Evolutionary conservation across 2,329 filamentous ascomycete genomes (phyloP).

Genomic region (Mollisia scopiformis): DNA sequence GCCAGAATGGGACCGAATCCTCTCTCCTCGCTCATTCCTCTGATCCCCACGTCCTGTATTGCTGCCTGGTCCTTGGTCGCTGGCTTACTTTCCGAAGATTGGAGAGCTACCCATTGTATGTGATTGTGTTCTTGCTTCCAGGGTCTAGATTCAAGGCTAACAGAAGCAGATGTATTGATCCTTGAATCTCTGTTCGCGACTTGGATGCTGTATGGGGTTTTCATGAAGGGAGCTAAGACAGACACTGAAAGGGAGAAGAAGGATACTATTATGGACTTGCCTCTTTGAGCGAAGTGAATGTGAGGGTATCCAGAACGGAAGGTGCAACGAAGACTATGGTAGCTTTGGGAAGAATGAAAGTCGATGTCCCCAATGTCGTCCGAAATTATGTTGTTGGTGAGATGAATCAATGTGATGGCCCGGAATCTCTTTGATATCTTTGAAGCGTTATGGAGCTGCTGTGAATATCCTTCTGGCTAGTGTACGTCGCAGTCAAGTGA

Average conservation of each 20-base stretch:
- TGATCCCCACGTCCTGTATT: too few relatives aligned
- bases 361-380: neutral
- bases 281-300: neutral
- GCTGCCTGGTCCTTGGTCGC: neutral
- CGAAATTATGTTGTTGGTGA: too few relatives aligned
- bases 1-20: neutral
- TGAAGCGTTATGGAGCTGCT: too few relatives aligned
- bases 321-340: neutral
- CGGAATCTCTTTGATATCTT: too few relatives aligned
- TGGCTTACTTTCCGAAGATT: neutral
- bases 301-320: neutral
- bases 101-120: neutral
- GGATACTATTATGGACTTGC: neutral
- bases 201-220: neutral
- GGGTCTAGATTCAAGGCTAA: neutral
- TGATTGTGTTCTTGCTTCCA: neutral
- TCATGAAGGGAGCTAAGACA: neutral
- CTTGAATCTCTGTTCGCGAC: neutral
- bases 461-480: too few relatives aligned
- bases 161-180: neutral
- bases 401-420: too few relatives aligned
- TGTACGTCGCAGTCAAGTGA: too few relatives aligned
- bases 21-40: neutral
- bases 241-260: neutral
- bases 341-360: too few relatives aligned